A percentile compares a stretch with the other conserved stretches of the same genome.
phyloP scores from a whole-genome alignment of 805 yeast species.

The Candida manassasensis region DNA sequence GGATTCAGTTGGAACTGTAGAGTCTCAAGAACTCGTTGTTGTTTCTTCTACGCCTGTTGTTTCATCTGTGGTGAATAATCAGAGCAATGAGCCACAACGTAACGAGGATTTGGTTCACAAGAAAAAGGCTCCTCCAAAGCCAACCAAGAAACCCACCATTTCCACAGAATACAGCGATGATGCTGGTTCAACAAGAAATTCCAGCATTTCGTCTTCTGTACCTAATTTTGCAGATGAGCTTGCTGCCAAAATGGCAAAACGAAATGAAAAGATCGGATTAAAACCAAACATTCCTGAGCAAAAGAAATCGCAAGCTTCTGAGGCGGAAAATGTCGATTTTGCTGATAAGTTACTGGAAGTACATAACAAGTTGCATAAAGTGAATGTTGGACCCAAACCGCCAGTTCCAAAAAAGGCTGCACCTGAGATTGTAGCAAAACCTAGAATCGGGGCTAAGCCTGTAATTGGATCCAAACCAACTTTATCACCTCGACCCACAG shows the following conservation, averaged over 20 bases:
- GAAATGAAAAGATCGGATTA: too few species aligned
- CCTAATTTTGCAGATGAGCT: constrained; percentile 12
- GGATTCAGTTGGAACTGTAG: too few species aligned
- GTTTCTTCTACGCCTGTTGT: not conserved
- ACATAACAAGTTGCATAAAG: too few species aligned
- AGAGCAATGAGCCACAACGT: too few species aligned
- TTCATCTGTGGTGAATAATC: not conserved
- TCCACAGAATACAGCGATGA: not conserved
- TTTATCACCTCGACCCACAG: constrained; percentile 5
- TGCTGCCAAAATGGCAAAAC: not conserved
- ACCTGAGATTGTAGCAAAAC: constrained; percentile 11
- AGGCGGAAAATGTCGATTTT: not conserved
- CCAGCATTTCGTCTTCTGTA: not conserved
- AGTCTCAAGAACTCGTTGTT: not conserved
- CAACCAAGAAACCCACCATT: constrained; percentile 26
- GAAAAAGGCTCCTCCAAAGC: constrained; percentile 39
- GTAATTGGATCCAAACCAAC: constrained; percentile 5
- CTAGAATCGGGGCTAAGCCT: constrained; percentile 1
- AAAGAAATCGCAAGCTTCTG: too few species aligned
- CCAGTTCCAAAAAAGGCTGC: constrained; percentile 10
- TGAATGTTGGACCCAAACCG: constrained; percentile 1
- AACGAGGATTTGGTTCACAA: too few species aligned
- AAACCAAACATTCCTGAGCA: too few species aligned
- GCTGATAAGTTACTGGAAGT: too few species aligned
- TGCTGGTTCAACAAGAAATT: not conserved